Evolutionary conservation across 148 eudicot genomes (phyloP).

Genomic region (Chenopodium formosanum): DNA sequence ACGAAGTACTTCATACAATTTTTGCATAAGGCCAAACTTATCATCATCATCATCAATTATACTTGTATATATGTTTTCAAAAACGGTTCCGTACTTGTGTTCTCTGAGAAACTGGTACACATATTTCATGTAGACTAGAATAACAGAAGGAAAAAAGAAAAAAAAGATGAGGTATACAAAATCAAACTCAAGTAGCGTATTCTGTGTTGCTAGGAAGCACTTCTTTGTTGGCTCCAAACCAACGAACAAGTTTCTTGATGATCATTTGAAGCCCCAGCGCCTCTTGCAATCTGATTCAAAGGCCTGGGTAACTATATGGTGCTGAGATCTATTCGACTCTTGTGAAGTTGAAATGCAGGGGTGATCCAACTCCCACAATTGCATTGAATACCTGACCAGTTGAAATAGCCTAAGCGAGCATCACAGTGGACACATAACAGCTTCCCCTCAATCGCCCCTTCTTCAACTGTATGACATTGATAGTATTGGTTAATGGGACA

Average conservation of each 20-base stretch:
- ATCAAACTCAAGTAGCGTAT: background rate
- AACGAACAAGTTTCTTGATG: background rate
- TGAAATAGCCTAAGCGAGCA: constrained; percentile 88
- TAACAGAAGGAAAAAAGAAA: background rate
- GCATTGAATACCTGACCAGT: constrained; percentile 96
- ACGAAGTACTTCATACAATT: background rate
- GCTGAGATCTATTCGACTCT: constrained; percentile 69
- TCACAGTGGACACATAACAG: constrained; percentile 73
- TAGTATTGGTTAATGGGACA: constrained; percentile 1
- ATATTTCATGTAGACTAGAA: background rate
- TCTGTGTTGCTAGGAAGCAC: background rate
- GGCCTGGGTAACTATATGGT: constrained; percentile 31
- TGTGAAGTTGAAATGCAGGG: constrained; percentile 94
- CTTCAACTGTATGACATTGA: constrained; percentile 53
- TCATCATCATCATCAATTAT: background rate
- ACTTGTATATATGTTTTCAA: no score
- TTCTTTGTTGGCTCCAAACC: no score
- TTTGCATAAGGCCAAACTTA: background rate
- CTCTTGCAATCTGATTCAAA: background rate
- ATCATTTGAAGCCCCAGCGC: background rate
- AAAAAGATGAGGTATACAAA: background rate
- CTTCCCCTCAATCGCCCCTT: constrained; percentile 93
- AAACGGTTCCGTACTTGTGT: background rate
- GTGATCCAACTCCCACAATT: constrained; percentile 98
- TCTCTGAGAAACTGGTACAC: background rate